Conservation (phyloP, 2,329 filamentous ascomycete species). For the Helotiales sp. region DNA sequence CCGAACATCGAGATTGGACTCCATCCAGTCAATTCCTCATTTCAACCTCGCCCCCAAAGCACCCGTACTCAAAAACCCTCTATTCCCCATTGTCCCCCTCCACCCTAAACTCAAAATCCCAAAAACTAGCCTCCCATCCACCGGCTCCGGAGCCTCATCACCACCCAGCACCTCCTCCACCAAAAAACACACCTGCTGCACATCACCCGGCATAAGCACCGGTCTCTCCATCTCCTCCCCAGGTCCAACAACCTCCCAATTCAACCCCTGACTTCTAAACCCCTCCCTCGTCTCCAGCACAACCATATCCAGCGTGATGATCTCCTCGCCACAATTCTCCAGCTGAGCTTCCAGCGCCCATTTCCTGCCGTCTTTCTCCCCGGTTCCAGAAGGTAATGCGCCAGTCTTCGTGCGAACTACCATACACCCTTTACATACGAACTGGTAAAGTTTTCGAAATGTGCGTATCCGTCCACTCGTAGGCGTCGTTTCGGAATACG, state of each 20-base stretch:
- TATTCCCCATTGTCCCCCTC: conserved; percentile 88
- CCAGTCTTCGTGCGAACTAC: conserved; percentile 89
- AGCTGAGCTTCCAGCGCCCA: conserved; percentile 93
- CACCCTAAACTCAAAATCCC: conserved; percentile 87
- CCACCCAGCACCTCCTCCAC: conserved; percentile 50
- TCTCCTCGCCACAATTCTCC: conserved; percentile 88
- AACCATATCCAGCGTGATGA: conserved; percentile 76
- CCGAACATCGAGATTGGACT: not conserved
- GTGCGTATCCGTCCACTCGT: conserved; percentile 75
- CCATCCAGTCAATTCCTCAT: conserved; percentile 7
- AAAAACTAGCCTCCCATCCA: conserved; percentile 69
- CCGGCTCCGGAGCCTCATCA: conserved; percentile 44
- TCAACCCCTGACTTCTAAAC: conserved; percentile 58
- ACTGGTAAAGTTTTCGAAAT: conserved; percentile 96
- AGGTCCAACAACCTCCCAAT: conserved; percentile 54
- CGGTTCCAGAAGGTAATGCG: conserved; percentile 49
- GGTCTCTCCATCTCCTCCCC: conserved; percentile 56
- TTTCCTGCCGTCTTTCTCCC: conserved; percentile 35
- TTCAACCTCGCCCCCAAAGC: conserved; percentile 65
- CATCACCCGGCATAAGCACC: conserved; percentile 65
- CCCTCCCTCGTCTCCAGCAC: conserved; percentile 58
- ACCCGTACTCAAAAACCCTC: conserved; percentile 85
- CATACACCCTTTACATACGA: conserved; percentile 87
- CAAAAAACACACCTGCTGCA: conserved; percentile 70
- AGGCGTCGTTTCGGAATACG: conserved; percentile 86